Percentiles rank a stretch among this genome's conserved stretches.
Evolutionary conservation across 2,329 filamentous ascomycete species (phyloP).

Genomic region (Fusarium buharicum): DNA sequence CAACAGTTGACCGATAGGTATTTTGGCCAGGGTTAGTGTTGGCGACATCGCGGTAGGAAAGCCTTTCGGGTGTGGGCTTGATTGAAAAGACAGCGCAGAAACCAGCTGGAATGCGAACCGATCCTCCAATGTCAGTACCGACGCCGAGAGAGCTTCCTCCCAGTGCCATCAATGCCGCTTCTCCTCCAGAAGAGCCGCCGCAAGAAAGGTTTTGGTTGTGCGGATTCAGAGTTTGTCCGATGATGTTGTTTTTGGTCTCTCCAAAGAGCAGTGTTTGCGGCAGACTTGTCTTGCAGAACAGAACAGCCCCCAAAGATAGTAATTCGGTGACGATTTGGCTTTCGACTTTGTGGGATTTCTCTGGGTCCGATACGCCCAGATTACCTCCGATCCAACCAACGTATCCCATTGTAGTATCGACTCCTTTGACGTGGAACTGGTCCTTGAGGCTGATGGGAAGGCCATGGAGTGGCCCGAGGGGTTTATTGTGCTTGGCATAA

Average conservation of each 20-base stretch:
- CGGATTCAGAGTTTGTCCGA: conserved; percentile 50
- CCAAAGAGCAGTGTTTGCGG: conserved; percentile 41
- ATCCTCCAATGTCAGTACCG: conserved; percentile 52
- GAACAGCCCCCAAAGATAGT: conserved; percentile 37
- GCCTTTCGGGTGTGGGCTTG: conserved; percentile 33
- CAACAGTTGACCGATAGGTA: conserved; percentile 69
- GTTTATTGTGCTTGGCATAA: conserved; percentile 4
- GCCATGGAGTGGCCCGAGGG: conserved; percentile 38
- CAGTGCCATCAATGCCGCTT: conserved; percentile 49
- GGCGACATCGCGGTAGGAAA: conserved; percentile 35
- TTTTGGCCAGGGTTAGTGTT: conserved; percentile 64
- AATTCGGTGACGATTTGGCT: conserved; percentile 39
- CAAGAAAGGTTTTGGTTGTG: conserved; percentile 47
- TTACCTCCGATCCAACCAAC: conserved; percentile 44
- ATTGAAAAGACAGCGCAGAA: conserved; percentile 41
- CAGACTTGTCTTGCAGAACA: conserved; percentile 42
- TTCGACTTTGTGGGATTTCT: conserved; percentile 10
- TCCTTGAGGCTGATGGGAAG: conserved; percentile 58
- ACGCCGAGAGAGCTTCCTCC: conserved; percentile 49
- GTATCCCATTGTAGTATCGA: conserved; percentile 57
- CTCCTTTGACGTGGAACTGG: conserved; percentile 68
- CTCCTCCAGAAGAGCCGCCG: conserved; percentile 53
- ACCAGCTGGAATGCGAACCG: conserved; percentile 48
- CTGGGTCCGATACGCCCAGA: conserved; percentile 6
- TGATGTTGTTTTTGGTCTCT: conserved; percentile 51